phyloP scores from a whole-genome alignment of 2,329 filamentous ascomycete species.

The Colletotrichum abscissum region DNA sequence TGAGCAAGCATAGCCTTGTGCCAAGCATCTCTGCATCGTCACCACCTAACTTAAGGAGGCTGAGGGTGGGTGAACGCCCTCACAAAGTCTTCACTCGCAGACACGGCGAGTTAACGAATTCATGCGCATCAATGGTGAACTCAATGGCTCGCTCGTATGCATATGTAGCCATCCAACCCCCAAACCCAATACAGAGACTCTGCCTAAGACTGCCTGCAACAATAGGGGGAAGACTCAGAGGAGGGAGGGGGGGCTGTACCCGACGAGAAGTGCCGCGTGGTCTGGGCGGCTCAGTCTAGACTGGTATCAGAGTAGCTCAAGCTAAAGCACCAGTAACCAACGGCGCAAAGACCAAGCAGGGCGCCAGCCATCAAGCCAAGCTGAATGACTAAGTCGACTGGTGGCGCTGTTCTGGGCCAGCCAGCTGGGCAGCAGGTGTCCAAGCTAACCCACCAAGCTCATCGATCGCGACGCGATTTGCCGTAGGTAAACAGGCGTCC shows the following conservation, averaged over 20 bases:
- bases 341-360: neutral
- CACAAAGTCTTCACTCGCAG: neutral
- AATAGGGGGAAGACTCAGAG: neutral
- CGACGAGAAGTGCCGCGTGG: neutral
- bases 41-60: neutral
- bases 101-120: constrained; percentile 1
- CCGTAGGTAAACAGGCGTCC: neutral
- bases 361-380: constrained; percentile 31
- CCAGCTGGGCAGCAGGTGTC: neutral
- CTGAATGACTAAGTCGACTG: constrained; percentile 5
- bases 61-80: neutral
- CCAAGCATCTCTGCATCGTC: neutral
- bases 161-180: neutral
- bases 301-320: constrained; percentile 3
- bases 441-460: neutral
- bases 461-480: neutral
- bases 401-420: neutral
- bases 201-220: neutral
- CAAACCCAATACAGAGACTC: neutral
- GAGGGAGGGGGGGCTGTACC: neutral
- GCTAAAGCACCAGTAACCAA: neutral
- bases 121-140: neutral
- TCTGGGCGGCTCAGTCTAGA: constrained; percentile 2
- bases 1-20: neutral
- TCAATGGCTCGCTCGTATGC: neutral